These are phyloP conservation scores for Colletotrichum sp. DNA, from an alignment of 2,329 filamentous ascomycete species.

Conservation along the genomic window DNA sequence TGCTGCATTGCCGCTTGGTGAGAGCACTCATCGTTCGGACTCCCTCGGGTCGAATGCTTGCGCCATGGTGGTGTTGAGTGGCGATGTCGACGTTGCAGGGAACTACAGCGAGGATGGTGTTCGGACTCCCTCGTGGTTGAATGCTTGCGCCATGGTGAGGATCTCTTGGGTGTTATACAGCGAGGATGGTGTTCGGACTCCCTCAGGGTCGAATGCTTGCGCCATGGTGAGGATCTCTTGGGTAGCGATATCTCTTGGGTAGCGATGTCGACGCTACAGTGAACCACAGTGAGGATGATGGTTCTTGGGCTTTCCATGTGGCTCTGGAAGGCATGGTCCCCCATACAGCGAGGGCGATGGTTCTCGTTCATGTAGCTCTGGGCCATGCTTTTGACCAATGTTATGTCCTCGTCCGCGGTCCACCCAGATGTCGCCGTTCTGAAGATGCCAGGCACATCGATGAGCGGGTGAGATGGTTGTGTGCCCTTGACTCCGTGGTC, in stretches of 20 bases:
- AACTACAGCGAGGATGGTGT: conserved; percentile 55
- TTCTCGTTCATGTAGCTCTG: background rate
- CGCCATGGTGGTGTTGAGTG: conserved; percentile 43
- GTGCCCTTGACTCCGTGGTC: conserved; percentile 45
- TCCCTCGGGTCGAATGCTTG: conserved; percentile 43
- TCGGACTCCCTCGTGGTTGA: conserved; percentile 42
- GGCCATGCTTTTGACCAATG: conserved; percentile 51
- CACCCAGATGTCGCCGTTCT: conserved; percentile 35
- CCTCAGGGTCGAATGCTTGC: conserved; percentile 39
- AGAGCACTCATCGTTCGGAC: conserved; percentile 51
- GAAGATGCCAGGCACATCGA: conserved; percentile 23
- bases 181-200: too few relatives aligned
- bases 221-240: conserved; percentile 45
- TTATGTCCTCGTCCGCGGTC: conserved; percentile 50
- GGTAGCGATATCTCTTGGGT: conserved; percentile 48
- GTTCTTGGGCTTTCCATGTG: conserved; percentile 53
- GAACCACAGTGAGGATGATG: conserved; percentile 43
- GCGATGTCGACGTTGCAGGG: conserved; percentile 46
- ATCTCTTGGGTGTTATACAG: conserved; percentile 32
- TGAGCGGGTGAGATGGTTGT: conserved; percentile 50
- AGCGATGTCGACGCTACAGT: conserved; percentile 32
- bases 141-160: conserved; percentile 36
- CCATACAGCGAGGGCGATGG: too few relatives aligned
- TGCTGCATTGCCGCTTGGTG: conserved; percentile 55
- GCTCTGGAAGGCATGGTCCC: background rate